phyloP scores from a whole-genome alignment of 2,329 filamentous ascomycete genomes.

The Xylaria digitata region DNA sequence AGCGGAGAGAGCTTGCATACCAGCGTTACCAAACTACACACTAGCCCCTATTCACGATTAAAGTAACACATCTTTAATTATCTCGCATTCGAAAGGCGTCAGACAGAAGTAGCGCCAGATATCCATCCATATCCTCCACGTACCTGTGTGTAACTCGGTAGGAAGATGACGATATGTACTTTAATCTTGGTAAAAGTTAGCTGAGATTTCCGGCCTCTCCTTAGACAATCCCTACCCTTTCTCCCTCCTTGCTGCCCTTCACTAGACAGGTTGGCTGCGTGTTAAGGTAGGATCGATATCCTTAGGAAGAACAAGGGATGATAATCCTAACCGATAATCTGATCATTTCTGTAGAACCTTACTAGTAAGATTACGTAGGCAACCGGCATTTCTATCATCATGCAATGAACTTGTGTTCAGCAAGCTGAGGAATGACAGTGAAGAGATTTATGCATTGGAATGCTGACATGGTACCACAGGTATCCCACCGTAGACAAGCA shows the following conservation, averaged over 20 bases:
- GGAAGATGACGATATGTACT: not conserved
- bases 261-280: not conserved
- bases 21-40: not conserved
- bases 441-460: not conserved
- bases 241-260: not conserved
- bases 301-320: conserved; percentile 5
- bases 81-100: not conserved
- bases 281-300: conserved; percentile 12
- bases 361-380: not conserved
- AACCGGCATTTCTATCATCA: not conserved
- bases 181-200: not conserved
- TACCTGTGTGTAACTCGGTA: not conserved
- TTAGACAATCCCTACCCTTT: not conserved
- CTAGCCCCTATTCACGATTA: not conserved
- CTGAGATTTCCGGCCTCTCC: conserved; percentile 9
- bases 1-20: not conserved
- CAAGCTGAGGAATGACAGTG: not conserved
- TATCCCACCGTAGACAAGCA: not conserved
- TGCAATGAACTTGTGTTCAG: conserved; percentile 14
- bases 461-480: conserved; percentile 17
- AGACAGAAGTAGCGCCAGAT: not conserved
- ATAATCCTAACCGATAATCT: conserved; percentile 6
- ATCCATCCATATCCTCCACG: not conserved
- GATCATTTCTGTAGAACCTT: not conserved
- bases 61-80: not conserved